A percentile compares a stretch with the other conserved stretches of the same genome.
Evolutionary conservation across 768 basidiomycete genomes (phyloP).

Genomic region (Tubosaeta sp.): DNA sequence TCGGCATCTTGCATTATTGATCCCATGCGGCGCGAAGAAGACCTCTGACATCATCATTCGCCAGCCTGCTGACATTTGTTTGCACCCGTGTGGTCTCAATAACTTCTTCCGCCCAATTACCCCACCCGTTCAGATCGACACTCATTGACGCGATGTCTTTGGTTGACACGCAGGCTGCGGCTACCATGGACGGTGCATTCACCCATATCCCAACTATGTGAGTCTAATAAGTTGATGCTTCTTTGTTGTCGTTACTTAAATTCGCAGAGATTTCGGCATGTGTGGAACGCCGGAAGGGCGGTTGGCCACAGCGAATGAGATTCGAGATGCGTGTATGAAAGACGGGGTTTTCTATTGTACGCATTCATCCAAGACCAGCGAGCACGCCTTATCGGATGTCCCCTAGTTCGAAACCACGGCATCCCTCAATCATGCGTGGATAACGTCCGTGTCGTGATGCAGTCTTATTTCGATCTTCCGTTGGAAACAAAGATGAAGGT

Average conservation of each 20-base stretch:
- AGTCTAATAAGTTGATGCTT: slow-evolving; percentile 13
- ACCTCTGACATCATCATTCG: no score
- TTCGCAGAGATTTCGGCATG: slow-evolving; percentile 19
- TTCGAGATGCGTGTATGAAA: slow-evolving; percentile 72
- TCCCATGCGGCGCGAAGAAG: no score
- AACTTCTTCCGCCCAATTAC: no score
- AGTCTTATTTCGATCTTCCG: slow-evolving; percentile 65
- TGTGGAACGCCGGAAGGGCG: slow-evolving; percentile 30
- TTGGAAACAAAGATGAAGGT: slow-evolving; percentile 65
- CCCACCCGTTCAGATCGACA: not conserved
- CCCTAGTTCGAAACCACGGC: slow-evolving; percentile 71
- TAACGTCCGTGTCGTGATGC: slow-evolving; percentile 41
- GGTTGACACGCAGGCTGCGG: not conserved
- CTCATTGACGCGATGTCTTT: not conserved
- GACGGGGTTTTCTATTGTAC: slow-evolving; percentile 85
- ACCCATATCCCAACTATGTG: slow-evolving; percentile 12
- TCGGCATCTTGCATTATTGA: no score
- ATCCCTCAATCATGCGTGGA: slow-evolving; percentile 53
- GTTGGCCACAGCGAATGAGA: slow-evolving; percentile 45
- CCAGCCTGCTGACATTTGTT: no score
- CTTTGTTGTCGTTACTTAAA: no score
- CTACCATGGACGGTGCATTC: not conserved
- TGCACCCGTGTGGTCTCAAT: no score
- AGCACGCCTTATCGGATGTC: not conserved
- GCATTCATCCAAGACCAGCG: slow-evolving; percentile 4